Evolutionary conservation across 1,284 basidiomycete genomes (phyloP), one percentile per base, ranked within the genome.

Genomic region (Tylopilus sp.): DNA sequence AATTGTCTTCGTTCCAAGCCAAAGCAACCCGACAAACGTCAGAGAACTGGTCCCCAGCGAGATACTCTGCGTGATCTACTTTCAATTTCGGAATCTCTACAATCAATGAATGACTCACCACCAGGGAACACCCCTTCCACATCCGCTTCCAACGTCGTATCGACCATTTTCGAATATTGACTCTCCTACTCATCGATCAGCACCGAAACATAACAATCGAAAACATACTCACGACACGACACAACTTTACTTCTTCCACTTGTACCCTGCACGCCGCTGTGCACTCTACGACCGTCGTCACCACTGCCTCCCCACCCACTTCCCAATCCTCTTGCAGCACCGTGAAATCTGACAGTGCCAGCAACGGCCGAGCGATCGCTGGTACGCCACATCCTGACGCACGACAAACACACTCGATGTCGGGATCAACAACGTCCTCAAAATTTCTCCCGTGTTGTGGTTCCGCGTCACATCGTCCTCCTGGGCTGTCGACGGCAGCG

Each of bases 351-450:
- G 87, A 82, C 6, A 80, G 57, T 19, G 79, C 74, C 2, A 65
- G 67, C 26, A 58, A 60, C 1, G 77, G 61, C 12, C 64, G 24
- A 77, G 67, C 12, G 77, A 70, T 38, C 86, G 81, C 58, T 81
- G 76, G 69, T 92, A 92, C 4, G 76, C 76, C 10, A 89, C 82
- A 19, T 83, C 80, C 64, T 88, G 87, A 2, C 77, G 79, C 32
- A 84, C 77, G 51, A 79, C 80, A 59, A 95, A 81, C 0, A 91
- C 85, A 4, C 83, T 82, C 6, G 87, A 80, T 0, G 88, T 87
- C 0, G 88, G 85, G 10, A 95, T 82, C 7, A 83, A 73, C 22
- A 95, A 76, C 9, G 91, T 91, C 68, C 85, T 84, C 56, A 94
- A 78, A 0, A 84, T 84, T 74, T 95, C 94, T 59, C 83, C 86